Evolutionary conservation across 495 filamentous ascomycete genomes (phyloP).

Genomic region (Aspergillus bridgeri): DNA sequence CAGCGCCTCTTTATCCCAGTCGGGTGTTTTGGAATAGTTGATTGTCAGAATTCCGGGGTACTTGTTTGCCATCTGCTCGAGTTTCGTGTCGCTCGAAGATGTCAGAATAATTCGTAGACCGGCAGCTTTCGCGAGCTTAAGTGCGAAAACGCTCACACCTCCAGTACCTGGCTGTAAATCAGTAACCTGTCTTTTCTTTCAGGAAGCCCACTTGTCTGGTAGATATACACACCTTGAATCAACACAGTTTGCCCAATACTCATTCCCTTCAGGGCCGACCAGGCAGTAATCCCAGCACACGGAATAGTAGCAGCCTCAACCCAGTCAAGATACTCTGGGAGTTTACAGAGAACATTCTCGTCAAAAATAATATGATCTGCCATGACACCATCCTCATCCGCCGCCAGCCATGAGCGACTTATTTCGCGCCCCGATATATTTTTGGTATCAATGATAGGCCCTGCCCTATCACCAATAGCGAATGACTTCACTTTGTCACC

Average conservation of each 20-base stretch:
- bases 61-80: constrained; percentile 19
- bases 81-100: constrained; percentile 35
- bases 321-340: constrained; percentile 33
- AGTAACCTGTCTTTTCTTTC: not conserved
- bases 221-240: constrained; percentile 36
- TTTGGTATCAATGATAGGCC: constrained; percentile 30
- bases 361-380: constrained; percentile 35
- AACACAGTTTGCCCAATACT: constrained; percentile 36
- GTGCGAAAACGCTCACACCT: constrained; percentile 32
- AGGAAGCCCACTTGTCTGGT: too few relatives aligned
- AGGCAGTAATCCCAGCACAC: constrained; percentile 41
- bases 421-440: constrained; percentile 24
- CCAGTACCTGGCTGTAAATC: constrained; percentile 27
- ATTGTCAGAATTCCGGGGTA: constrained; percentile 25
- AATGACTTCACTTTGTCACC: constrained; percentile 28
- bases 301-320: constrained; percentile 27
- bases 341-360: constrained; percentile 22
- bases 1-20: constrained; percentile 36
- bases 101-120: constrained; percentile 33
- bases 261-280: constrained; percentile 32
- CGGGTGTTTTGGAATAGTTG: constrained; percentile 30
- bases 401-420: constrained; percentile 30
- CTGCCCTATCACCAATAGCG: constrained; percentile 27
- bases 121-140: constrained; percentile 31
- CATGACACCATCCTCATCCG: constrained; percentile 37